These are phyloP conservation scores for Epipyxis sp. DNA, from an alignment of 108 stramenopile genomes.

Conservation along the genomic window DNA sequence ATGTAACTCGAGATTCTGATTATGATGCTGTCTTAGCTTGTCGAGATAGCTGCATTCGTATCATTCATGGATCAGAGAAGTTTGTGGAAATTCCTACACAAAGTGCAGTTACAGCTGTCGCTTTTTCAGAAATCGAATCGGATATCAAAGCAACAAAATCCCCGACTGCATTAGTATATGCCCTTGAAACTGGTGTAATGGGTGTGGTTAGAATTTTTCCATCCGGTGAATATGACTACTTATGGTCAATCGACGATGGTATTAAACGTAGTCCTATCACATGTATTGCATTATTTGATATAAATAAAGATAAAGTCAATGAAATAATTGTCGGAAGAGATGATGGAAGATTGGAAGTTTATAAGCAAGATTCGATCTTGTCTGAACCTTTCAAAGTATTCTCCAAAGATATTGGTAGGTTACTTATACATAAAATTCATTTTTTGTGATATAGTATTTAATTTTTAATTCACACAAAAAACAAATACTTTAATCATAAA, in stretches of 20 bases:
- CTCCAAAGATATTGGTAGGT: conserved; percentile 41
- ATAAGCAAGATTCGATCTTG: not conserved
- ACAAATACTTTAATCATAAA: no score
- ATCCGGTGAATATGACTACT: not conserved
- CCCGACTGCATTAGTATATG: conserved; percentile 27
- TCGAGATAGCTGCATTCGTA: conserved; percentile 45
- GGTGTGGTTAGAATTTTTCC: conserved; percentile 18
- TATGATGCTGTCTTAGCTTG: conserved; percentile 37
- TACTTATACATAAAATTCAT: no score
- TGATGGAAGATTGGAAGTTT: conserved; percentile 45
- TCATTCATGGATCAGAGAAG: conserved; percentile 33
- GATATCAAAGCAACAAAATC: conserved; percentile 23
- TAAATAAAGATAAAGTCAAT: conserved; percentile 39
- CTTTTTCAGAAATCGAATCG: conserved; percentile 27
- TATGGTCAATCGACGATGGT: conserved; percentile 35
- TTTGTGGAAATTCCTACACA: conserved; percentile 32
- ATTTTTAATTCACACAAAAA: no score
- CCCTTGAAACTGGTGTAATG: conserved; percentile 33
- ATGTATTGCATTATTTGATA: conserved; percentile 31
- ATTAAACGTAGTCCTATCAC: not conserved
- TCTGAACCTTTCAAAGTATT: not conserved
- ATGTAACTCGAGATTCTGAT: not conserved
- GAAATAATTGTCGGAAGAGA: conserved; percentile 47
- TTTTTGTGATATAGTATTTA: conserved; percentile 13
- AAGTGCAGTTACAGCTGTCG: conserved; percentile 37